These are phyloP conservation scores for Inga oerstediana DNA, from an alignment of 306 rosid genomes.

Conservation along the genomic window DNA sequence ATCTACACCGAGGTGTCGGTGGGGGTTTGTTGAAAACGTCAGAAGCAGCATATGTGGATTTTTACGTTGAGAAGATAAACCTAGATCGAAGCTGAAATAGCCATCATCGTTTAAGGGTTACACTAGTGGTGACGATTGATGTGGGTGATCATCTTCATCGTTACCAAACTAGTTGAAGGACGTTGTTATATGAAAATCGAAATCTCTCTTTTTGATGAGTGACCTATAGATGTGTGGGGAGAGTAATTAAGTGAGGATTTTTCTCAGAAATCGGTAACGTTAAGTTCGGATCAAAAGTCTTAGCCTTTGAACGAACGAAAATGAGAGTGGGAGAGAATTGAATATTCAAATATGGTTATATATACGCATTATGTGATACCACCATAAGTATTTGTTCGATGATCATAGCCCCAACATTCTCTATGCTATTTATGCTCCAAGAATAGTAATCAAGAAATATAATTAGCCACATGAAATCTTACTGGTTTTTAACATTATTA, in stretches of 20 bases:
- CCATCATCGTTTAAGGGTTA: constrained; percentile 54
- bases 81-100: constrained; percentile 35
- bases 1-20: neutral
- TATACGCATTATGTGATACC: neutral
- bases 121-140: constrained; percentile 31
- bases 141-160: constrained; percentile 48
- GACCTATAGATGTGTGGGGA: neutral
- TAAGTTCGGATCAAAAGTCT: neutral
- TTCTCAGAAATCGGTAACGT: neutral
- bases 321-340: neutral
- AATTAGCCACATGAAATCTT: neutral
- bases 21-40: constrained; percentile 38
- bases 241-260: too few relatives aligned
- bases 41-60: constrained; percentile 36
- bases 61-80: constrained; percentile 24
- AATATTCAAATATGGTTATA: neutral
- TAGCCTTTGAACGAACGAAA: constrained; percentile 11
- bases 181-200: constrained; percentile 33
- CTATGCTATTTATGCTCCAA: neutral
- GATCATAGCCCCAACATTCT: neutral
- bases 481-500: neutral
- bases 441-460: neutral
- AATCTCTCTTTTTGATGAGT: neutral
- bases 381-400: neutral
- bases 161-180: constrained; percentile 59